phyloP scores from a whole-genome alignment of 1,284 basidiomycete genomes.

The Leccinum angustisporum region DNA sequence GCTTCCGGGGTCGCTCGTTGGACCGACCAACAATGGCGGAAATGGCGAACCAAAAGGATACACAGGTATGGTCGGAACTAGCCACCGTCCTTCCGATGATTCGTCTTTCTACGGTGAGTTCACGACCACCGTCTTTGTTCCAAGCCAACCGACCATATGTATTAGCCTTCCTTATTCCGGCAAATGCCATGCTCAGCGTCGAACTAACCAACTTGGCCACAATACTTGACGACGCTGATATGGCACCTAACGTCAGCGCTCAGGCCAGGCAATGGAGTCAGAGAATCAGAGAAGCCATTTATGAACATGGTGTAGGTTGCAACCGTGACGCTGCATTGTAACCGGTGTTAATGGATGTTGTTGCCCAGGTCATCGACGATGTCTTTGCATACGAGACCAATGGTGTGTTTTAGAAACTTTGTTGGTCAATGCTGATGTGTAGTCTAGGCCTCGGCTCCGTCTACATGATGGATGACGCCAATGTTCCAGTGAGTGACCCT shows the following conservation, averaged over 20 bases:
- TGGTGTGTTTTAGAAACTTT: constrained; percentile 38
- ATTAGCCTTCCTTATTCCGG: constrained; percentile 69
- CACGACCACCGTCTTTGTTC: not conserved
- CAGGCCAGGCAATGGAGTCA: constrained; percentile 59
- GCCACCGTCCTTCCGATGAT: constrained; percentile 77
- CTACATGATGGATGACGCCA: constrained; percentile 81
- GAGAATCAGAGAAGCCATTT: constrained; percentile 62
- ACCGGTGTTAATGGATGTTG: constrained; percentile 3
- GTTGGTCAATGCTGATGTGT: not conserved
- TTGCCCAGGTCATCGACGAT: constrained; percentile 51
- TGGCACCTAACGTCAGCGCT: constrained; percentile 50
- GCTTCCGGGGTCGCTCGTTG: constrained; percentile 53
- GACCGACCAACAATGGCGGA: constrained; percentile 61
- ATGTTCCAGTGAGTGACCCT: constrained; percentile 61
- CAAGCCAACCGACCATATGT: constrained; percentile 1
- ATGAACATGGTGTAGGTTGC: constrained; percentile 55
- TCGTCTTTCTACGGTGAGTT: constrained; percentile 61
- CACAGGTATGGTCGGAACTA: constrained; percentile 68
- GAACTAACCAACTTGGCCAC: constrained; percentile 61
- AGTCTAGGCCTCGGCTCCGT: constrained; percentile 56
- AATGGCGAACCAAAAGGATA: constrained; percentile 69
- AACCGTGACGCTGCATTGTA: not conserved
- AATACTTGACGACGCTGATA: constrained; percentile 52
- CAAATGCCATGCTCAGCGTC: constrained; percentile 79
- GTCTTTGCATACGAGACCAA: constrained; percentile 80